Conservation (phyloP, 192 early-diverging fungal genomes). For the Piromyces sp. region DNA sequence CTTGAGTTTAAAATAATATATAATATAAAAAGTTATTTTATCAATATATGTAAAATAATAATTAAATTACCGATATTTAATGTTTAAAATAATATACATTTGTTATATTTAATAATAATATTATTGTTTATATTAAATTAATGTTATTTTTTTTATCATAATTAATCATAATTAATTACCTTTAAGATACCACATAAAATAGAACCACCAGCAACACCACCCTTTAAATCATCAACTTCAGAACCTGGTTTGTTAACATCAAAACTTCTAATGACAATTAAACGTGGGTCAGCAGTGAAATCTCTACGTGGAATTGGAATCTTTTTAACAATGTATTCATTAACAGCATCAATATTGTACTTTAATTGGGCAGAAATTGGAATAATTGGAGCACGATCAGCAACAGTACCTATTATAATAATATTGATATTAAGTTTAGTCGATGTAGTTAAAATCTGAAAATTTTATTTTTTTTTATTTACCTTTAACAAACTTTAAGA, state of each 20-base stretch:
- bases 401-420: conserved; percentile 59
- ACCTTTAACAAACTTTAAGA: conserved; percentile 81
- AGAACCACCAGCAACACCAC: conserved; percentile 94
- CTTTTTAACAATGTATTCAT: conserved; percentile 91
- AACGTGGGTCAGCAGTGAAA: conserved; percentile 71
- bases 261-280: conserved; percentile 96
- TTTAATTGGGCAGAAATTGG: conserved; percentile 97
- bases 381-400: conserved; percentile 85
- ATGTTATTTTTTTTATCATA: too few relatives aligned
- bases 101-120: too few relatives aligned
- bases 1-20: too few relatives aligned
- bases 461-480: too few relatives aligned
- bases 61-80: too few relatives aligned
- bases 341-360: conserved; percentile 94
- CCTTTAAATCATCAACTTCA: conserved; percentile 78
- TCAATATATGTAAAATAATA: too few relatives aligned
- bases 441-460: too few relatives aligned
- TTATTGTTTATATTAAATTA: too few relatives aligned
- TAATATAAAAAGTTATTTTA: too few relatives aligned
- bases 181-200: conserved; percentile 79
- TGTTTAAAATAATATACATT: too few relatives aligned
- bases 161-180: too few relatives aligned
- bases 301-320: conserved; percentile 87
- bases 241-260: conserved; percentile 98
- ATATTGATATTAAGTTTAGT: too few relatives aligned